phyloP scores from a whole-genome alignment of 352 stramenopile genomes.

The Globisporangium spinosum region DNA sequence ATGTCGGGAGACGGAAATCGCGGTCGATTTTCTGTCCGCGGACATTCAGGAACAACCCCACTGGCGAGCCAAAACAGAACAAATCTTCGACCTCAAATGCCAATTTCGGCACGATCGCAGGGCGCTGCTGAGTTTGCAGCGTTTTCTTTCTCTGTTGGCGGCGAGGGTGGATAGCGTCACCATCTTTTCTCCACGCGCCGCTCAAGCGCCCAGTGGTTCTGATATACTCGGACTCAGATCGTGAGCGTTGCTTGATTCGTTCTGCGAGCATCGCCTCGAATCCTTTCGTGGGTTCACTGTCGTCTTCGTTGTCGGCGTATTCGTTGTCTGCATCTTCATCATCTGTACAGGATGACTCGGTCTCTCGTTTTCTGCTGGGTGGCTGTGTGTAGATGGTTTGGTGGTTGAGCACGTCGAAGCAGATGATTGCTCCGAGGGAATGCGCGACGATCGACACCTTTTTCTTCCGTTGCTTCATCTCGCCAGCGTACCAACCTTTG shows the following conservation, averaged over 20 bases:
- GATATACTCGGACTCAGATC: constrained; percentile 35
- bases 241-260: constrained; percentile 34
- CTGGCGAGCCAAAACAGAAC: constrained; percentile 89
- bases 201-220: constrained; percentile 2
- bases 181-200: constrained; percentile 14
- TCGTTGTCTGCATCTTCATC: constrained; percentile 30
- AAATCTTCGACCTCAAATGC: constrained; percentile 81
- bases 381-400: constrained; percentile 47
- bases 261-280: constrained; percentile 32
- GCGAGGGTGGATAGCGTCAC: constrained; percentile 8
- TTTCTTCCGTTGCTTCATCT: constrained; percentile 32
- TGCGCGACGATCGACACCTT: constrained; percentile 88
- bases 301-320: constrained; percentile 33
- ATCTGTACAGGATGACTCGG: constrained; percentile 15
- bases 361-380: constrained; percentile 21
- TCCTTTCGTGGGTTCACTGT: constrained; percentile 28
- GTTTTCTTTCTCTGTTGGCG: constrained; percentile 3
- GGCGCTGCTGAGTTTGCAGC: constrained; percentile 5
- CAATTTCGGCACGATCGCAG: constrained; percentile 52
- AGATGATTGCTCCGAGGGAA: constrained; percentile 89
- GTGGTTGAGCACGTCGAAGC: constrained; percentile 89
- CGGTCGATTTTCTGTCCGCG: constrained; percentile 75
- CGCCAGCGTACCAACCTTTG: constrained; percentile 32
- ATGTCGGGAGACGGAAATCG: constrained; percentile 76
- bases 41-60: constrained; percentile 91